Percentiles rank a stretch among this genome's conserved stretches.
Conservation (phyloP, 1,284 basidiomycete species). For the Phylloporus gajari region DNA sequence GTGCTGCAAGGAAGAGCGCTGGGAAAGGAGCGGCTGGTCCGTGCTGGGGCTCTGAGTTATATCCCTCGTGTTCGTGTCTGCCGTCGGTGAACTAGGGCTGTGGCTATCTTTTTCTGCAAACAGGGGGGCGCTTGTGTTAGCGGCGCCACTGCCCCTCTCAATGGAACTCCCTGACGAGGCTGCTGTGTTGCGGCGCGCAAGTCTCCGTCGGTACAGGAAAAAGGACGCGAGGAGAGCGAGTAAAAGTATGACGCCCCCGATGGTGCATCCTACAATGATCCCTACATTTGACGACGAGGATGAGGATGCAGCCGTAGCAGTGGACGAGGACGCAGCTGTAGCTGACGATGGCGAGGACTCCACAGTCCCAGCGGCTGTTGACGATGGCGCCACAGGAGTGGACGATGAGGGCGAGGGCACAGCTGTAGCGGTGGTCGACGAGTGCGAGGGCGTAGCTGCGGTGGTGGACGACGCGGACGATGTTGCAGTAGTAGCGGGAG, state of each 20-base stretch:
- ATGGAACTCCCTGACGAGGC: slow-evolving; percentile 58
- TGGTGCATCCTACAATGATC: slow-evolving; percentile 54
- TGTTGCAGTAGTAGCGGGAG: background rate
- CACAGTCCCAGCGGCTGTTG: no score
- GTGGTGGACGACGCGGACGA: background rate
- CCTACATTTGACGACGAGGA: slow-evolving; percentile 38
- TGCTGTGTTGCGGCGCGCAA: slow-evolving; percentile 51
- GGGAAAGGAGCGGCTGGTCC: slow-evolving; percentile 35
- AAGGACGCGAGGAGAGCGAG: slow-evolving; percentile 37
- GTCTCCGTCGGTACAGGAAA: slow-evolving; percentile 48
- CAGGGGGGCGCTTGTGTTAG: slow-evolving; percentile 20
- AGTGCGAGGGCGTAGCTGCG: no score
- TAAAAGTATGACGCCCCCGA: slow-evolving; percentile 51
- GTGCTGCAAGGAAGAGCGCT: slow-evolving; percentile 25
- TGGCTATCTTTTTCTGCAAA: slow-evolving; percentile 29
- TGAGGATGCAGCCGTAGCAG: background rate
- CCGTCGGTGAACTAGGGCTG: slow-evolving; percentile 19
- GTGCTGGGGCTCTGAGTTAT: slow-evolving; percentile 24
- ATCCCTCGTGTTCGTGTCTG: slow-evolving; percentile 24
- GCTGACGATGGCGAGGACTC: no score
- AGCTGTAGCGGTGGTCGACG: no score
- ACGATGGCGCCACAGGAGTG: no score
- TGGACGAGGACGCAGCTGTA: no score
- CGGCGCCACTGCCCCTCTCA: slow-evolving; percentile 28
- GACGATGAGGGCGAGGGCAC: no score